phyloP scores from a whole-genome alignment of 1,139 yeast species.

The Yamadazyma sp. region DNA sequence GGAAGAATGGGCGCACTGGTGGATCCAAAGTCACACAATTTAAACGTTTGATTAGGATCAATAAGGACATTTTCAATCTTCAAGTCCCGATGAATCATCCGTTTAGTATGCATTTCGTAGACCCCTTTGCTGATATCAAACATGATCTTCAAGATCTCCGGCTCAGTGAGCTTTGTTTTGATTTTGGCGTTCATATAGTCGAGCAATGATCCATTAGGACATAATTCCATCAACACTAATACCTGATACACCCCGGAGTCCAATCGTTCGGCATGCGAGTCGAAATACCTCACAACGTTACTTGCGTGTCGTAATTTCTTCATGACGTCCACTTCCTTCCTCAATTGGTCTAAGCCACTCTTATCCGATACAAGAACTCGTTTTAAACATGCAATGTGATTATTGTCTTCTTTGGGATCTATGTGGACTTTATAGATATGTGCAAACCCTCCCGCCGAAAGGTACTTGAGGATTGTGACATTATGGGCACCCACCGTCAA shows the following conservation, averaged over 20 bases:
- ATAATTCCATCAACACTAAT: conserved; percentile 72
- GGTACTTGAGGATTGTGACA: conserved; percentile 36
- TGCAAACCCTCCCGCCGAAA: conserved; percentile 53
- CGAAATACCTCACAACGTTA: conserved; percentile 67
- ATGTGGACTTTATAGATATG: conserved; percentile 60
- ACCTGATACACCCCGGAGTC: conserved; percentile 64
- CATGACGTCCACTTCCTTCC: conserved; percentile 84
- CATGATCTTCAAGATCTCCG: conserved; percentile 66
- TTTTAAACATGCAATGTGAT: conserved; percentile 62
- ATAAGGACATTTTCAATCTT: conserved; percentile 93
- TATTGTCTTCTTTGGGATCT: conserved; percentile 35
- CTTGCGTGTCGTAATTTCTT: conserved; percentile 57
- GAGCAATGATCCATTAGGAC: conserved; percentile 68
- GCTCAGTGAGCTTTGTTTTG: conserved; percentile 60
- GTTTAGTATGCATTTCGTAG: conserved; percentile 67
- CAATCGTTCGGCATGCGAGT: conserved; percentile 73
- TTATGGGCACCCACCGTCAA: conserved; percentile 46
- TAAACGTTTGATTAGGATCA: conserved; percentile 68
- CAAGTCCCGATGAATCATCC: conserved; percentile 76
- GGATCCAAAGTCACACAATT: conserved; percentile 93
- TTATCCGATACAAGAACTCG: conserved; percentile 75
- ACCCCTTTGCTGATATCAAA: conserved; percentile 65
- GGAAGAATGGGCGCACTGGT: conserved; percentile 62
- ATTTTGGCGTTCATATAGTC: conserved; percentile 74
- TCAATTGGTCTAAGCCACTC: conserved; percentile 57